Percentiles rank a stretch among this genome's conserved stretches.
Conservation (phyloP, 106 monocot species). For the Acanthochlamys bracteata region DNA sequence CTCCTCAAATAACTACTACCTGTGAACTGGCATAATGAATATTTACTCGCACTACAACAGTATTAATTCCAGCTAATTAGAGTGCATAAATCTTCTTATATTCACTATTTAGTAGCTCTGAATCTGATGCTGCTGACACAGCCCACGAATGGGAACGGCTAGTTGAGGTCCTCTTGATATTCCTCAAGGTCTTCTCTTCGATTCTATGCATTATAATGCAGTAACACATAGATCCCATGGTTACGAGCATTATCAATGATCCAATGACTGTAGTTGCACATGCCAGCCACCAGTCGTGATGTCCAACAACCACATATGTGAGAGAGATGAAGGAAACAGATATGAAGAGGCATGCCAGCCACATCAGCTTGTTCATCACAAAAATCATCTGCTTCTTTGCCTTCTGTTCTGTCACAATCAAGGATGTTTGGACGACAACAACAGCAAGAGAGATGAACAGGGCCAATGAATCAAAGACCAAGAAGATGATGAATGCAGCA, state of each 20-base stretch:
- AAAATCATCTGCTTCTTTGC: slow-evolving; percentile 54
- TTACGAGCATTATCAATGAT: slow-evolving; percentile 30
- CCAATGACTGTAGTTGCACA: slow-evolving; percentile 33
- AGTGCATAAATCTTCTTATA: slow-evolving; percentile 54
- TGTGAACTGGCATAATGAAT: too few species aligned
- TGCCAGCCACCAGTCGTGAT: slow-evolving; percentile 34
- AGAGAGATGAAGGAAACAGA: slow-evolving; percentile 48
- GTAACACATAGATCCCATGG: slow-evolving; percentile 48
- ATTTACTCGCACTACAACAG: too few species aligned
- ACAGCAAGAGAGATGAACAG: slow-evolving; percentile 62
- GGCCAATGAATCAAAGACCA: slow-evolving; percentile 45
- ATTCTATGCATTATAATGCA: slow-evolving; percentile 34
- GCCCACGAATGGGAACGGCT: slow-evolving; percentile 29
- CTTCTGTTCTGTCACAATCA: slow-evolving; percentile 44
- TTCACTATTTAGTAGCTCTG: slow-evolving; percentile 38
- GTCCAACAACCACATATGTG: slow-evolving; percentile 39
- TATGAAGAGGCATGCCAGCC: slow-evolving; percentile 56
- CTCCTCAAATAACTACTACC: too few species aligned
- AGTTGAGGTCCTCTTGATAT: slow-evolving; percentile 26
- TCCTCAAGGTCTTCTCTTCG: slow-evolving; percentile 42
- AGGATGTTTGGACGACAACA: slow-evolving; percentile 52
- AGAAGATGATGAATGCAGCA: slow-evolving; percentile 38
- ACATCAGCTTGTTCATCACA: slow-evolving; percentile 73
- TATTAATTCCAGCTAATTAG: too few species aligned
- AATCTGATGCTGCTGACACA: slow-evolving; percentile 24